These are phyloP conservation scores for Stereum hirsutum DNA, from an alignment of 1,284 basidiomycete genomes.

Conservation along the genomic window DNA sequence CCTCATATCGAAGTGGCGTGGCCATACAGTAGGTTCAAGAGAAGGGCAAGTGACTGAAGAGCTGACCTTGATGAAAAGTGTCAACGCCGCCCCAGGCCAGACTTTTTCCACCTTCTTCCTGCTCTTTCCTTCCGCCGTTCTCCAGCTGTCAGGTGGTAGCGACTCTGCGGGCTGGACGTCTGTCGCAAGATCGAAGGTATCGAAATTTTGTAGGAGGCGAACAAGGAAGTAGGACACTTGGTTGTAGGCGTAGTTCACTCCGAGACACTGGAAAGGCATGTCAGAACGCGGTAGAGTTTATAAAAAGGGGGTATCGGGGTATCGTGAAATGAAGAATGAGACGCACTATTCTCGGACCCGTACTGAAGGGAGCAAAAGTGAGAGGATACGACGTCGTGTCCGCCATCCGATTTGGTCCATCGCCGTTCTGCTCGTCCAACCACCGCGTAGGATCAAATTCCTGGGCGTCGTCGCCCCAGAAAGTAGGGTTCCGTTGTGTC, in stretches of 20 bases:
- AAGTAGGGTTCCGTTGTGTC: slow-evolving; percentile 42
- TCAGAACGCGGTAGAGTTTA: too few species aligned
- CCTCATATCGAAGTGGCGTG: too few species aligned
- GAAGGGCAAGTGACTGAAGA: too few species aligned
- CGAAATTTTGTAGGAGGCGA: slow-evolving; percentile 53
- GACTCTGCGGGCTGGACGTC: slow-evolving; percentile 55
- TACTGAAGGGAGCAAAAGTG: too few species aligned
- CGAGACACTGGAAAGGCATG: neutral
- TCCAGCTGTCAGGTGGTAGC: slow-evolving; percentile 35
- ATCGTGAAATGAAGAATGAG: too few species aligned
- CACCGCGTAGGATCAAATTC: slow-evolving; percentile 25
- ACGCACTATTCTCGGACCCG: too few species aligned
- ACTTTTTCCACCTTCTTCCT: slow-evolving; percentile 20
- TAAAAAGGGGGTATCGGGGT: too few species aligned
- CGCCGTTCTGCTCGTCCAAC: too few species aligned
- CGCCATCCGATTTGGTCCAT: too few species aligned
- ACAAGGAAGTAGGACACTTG: slow-evolving; percentile 64
- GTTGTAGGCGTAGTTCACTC: slow-evolving; percentile 41
- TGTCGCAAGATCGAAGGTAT: slow-evolving; percentile 45
- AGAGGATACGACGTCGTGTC: too few species aligned
- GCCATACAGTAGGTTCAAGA: too few species aligned
- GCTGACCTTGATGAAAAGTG: slow-evolving; percentile 2
- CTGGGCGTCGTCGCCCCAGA: slow-evolving; percentile 49
- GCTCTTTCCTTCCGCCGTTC: slow-evolving; percentile 12
- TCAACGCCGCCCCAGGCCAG: slow-evolving; percentile 5